Evolutionary conservation across 2,329 filamentous ascomycete species (phyloP), one percentile per base, ranked within the genome.

Genomic region (Hansfordia pulvinata): DNA sequence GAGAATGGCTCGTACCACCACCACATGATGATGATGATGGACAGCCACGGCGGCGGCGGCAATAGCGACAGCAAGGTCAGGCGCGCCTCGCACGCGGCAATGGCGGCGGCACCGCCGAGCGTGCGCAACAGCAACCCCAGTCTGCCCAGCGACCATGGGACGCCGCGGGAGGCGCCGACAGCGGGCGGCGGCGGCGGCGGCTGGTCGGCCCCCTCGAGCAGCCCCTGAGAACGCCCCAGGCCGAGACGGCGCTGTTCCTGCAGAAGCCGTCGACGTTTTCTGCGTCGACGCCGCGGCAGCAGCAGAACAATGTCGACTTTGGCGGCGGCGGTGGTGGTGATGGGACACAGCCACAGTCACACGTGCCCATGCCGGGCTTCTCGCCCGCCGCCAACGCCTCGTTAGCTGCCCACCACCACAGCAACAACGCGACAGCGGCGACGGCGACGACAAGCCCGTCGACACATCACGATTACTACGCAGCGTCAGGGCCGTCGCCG

Each of bases 191-290:
- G 62, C n/a, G 12, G 16, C 17, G 15, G 12, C 11, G 34, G 47
- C 59, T 26, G 60, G 78, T n/a, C n/a, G n/a, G n/a, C n/a, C n/a
- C n/a, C n/a, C n/a, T n/a, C n/a, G n/a, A n/a, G n/a, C n/a, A n/a
- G 33, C 37, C 59, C 26, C 43, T 61, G 33, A 50, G 64, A 36
- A 60, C 64, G 24, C 53, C 72, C 25, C 56, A 75, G 49, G 59
- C 69, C 31, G 70, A 72, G 40, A 64, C 64, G 2, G 61, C 62
- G 1, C 46, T 76, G n/a, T 76, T 76, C 40, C 53, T 71, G 11
- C 70, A 75, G 31, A 76, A 74, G 35, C 61, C 66, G 2, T 60
- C 64, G 3, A 54, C 57, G 13, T 62, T 69, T 34, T n/a, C n/a
- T n/a, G n/a, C n/a, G n/a, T n/a, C n/a, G n/a, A n/a, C n/a, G n/a